Evolutionary conservation across 805 yeast genomes (phyloP).

Genomic region (Tetrapisispora pingtungensis): DNA sequence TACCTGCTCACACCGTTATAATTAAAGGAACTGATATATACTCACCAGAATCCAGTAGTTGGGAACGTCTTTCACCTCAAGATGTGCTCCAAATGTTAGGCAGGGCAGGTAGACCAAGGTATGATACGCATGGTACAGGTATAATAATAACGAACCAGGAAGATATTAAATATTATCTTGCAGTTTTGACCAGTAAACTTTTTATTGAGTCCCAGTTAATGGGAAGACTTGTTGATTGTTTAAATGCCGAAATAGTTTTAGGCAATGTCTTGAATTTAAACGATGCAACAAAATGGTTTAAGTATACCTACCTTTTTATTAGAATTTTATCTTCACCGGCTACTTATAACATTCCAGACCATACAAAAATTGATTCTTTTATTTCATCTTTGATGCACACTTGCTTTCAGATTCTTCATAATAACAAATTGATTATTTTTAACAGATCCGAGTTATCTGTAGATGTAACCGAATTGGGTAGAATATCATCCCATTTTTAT

Average conservation of each 20-base stretch:
- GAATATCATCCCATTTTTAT: constrained; percentile 78
- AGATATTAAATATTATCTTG: constrained; percentile 79
- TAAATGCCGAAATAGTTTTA: constrained; percentile 79
- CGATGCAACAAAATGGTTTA: constrained; percentile 75
- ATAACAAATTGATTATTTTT: constrained; percentile 51
- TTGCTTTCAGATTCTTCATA: constrained; percentile 51
- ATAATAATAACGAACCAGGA: constrained; percentile 80
- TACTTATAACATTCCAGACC: constrained; percentile 64
- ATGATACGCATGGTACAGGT: constrained; percentile 89
- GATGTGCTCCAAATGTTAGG: constrained; percentile 97
- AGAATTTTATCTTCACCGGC: constrained; percentile 68
- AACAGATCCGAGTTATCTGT: constrained; percentile 41
- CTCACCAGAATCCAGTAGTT: constrained; percentile 78
- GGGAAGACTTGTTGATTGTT: constrained; percentile 54
- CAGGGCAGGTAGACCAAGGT: constrained; percentile 94
- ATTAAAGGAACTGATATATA: constrained; percentile 91
- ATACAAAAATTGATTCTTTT: constrained; percentile 44
- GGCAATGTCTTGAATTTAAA: constrained; percentile 52
- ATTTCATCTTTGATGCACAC: constrained; percentile 66
- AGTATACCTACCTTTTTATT: constrained; percentile 66
- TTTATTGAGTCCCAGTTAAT: constrained; percentile 88
- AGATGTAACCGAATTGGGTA: constrained; percentile 60
- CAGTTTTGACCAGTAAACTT: constrained; percentile 80
- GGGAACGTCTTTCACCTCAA: constrained; percentile 91
- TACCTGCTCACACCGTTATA: constrained; percentile 91